Evolutionary conservation across 2,329 filamentous ascomycete species (phyloP).

Genomic region (Verticillium nonalfalfae): DNA sequence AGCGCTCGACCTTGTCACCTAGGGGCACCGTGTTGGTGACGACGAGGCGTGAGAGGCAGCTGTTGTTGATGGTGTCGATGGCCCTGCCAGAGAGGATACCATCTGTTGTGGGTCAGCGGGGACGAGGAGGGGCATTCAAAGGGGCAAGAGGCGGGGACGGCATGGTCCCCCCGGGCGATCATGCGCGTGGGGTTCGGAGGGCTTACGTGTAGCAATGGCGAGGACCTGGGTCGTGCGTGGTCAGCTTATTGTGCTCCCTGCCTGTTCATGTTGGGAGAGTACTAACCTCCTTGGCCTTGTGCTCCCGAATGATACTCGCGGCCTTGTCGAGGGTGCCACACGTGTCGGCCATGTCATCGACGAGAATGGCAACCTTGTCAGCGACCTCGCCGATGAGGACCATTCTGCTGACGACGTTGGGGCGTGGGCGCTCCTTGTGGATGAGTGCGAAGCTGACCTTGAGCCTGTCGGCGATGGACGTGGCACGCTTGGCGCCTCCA

Average conservation of each 20-base stretch:
- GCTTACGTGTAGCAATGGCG: slow-evolving; percentile 3
- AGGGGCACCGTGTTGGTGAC: slow-evolving; percentile 67
- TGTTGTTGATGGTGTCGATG: slow-evolving; percentile 78
- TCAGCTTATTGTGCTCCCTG: too few species aligned
- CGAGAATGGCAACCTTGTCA: slow-evolving; percentile 88
- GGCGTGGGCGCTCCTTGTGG: slow-evolving; percentile 82
- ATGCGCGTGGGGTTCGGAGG: not conserved
- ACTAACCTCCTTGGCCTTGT: slow-evolving; percentile 73
- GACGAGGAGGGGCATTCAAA: not conserved
- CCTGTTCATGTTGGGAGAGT: slow-evolving; percentile 19
- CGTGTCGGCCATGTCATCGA: slow-evolving; percentile 97
- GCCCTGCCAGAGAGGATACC: slow-evolving; percentile 86
- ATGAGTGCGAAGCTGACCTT: slow-evolving; percentile 81
- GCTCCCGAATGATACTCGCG: slow-evolving; percentile 78
- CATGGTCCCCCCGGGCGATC: too few species aligned
- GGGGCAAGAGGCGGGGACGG: not conserved
- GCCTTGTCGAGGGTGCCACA: slow-evolving; percentile 83
- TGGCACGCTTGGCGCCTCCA: slow-evolving; percentile 80
- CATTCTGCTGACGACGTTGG: slow-evolving; percentile 87
- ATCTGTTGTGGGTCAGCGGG: slow-evolving; percentile 28
- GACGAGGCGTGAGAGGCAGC: slow-evolving; percentile 70
- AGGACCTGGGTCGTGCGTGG: not conserved
- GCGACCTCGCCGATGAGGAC: slow-evolving; percentile 88
- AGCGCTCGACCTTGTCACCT: slow-evolving; percentile 71
- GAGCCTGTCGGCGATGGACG: slow-evolving; percentile 77